Evolutionary conservation across 2,329 filamentous ascomycete genomes (phyloP).

Genomic region (Penicillium sp.): DNA sequence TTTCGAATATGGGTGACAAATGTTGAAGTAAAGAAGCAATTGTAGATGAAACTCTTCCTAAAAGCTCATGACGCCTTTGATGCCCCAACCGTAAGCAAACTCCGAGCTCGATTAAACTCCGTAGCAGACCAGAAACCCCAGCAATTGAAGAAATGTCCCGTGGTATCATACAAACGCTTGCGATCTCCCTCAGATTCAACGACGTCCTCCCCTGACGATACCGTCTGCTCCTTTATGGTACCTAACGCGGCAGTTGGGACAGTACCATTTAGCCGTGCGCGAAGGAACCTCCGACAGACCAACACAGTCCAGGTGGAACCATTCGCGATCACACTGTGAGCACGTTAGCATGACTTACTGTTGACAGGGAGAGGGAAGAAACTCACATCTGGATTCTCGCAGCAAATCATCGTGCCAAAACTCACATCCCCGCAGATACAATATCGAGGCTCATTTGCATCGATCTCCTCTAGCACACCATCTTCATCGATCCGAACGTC

Average conservation of each 20-base stretch:
- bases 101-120: neutral
- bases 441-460: conserved; percentile 63
- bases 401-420: conserved; percentile 65
- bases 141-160: conserved; percentile 9
- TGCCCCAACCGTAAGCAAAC: neutral
- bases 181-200: conserved; percentile 19
- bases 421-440: conserved; percentile 64
- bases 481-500: conserved; percentile 48
- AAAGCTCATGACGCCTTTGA: neutral
- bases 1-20: neutral
- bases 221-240: conserved; percentile 44
- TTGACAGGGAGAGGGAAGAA: neutral
- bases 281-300: conserved; percentile 57
- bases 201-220: conserved; percentile 39
- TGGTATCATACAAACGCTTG: conserved; percentile 25
- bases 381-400: conserved; percentile 59
- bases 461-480: conserved; percentile 52
- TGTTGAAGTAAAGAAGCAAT: neutral
- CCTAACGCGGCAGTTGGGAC: conserved; percentile 59
- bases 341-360: conserved; percentile 13
- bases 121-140: conserved; percentile 1
- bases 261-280: conserved; percentile 65
- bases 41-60: neutral
- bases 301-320: conserved; percentile 65
- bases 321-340: conserved; percentile 61